Evolutionary conservation across 2,329 filamentous ascomycete species (phyloP).

Genomic region (Ophiostoma sp.): DNA sequence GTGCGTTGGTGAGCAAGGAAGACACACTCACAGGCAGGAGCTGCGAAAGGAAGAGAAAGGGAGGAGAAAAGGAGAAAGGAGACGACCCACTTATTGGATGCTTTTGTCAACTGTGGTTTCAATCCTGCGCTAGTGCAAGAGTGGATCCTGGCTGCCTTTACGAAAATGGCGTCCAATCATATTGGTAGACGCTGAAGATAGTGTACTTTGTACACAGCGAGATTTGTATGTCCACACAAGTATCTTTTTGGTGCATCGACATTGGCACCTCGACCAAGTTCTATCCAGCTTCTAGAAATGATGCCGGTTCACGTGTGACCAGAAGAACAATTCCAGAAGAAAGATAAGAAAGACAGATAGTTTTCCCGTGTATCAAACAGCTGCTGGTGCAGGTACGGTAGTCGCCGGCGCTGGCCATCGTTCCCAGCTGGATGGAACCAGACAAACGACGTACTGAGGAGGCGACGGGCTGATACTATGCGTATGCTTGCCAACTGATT

Average conservation of each 20-base stretch:
- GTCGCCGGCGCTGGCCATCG: neutral
- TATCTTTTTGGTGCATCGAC: neutral
- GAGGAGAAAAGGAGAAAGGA: conserved; percentile 9
- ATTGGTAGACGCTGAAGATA: neutral
- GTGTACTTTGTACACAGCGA: neutral
- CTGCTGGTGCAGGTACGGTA: no score
- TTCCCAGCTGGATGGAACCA: neutral
- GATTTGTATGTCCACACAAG: neutral
- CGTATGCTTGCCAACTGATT: neutral
- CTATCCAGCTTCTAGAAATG: neutral
- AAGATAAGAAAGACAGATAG: neutral
- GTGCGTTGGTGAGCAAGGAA: conserved; percentile 7
- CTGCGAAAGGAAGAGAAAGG: conserved; percentile 4
- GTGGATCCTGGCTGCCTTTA: conserved; percentile 19
- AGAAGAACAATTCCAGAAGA: neutral
- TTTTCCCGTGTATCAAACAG: neutral
- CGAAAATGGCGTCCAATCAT: conserved; percentile 14
- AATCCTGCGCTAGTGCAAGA: conserved; percentile 20
- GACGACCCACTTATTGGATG: neutral
- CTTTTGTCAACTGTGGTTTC: conserved; percentile 19
- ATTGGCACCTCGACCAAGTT: neutral
- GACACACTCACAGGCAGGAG: neutral
- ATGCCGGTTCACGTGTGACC: neutral
- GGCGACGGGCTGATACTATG: neutral
- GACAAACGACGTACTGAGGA: neutral